A percentile compares a stretch with the other conserved stretches of the same genome.
These are phyloP conservation scores for Neonectria hederae DNA, from an alignment of 2,329 filamentous ascomycete genomes.

Conservation along the genomic window DNA sequence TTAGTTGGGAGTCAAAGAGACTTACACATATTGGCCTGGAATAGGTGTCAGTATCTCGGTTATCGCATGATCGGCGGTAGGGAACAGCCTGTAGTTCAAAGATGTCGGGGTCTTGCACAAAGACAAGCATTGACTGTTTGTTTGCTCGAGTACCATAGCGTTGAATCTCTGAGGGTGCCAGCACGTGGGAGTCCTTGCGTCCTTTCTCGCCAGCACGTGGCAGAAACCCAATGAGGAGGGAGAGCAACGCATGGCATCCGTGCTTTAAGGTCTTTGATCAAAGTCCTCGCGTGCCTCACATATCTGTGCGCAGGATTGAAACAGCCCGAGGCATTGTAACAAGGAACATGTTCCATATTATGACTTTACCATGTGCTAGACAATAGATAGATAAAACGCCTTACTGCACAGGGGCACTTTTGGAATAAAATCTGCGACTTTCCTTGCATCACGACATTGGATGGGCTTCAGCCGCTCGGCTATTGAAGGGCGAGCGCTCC, in stretches of 20 bases:
- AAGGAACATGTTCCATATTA: not conserved
- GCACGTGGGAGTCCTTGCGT: not conserved
- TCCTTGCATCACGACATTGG: not conserved
- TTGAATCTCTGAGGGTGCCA: not conserved
- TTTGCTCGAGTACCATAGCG: not conserved
- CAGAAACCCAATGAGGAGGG: not conserved
- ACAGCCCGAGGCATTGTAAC: not conserved
- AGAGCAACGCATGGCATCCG: not conserved
- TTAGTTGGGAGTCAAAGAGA: not conserved
- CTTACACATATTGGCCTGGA: not conserved
- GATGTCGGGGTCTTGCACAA: not conserved
- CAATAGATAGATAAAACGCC: not conserved
- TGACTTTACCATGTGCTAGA: not conserved
- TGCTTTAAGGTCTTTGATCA: not conserved
- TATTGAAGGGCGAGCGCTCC: not conserved
- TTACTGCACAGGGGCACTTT: not conserved
- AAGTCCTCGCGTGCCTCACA: not conserved
- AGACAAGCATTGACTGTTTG: not conserved
- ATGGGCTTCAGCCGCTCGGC: not conserved
- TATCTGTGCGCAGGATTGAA: not conserved
- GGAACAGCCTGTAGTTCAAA: not conserved
- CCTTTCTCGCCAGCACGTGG: not conserved
- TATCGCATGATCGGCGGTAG: not conserved
- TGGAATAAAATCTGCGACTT: not conserved
- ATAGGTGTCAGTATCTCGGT: not conserved